These are phyloP conservation scores for Phytopythium boreale DNA, from an alignment of 352 stramenopile species.

Conservation along the genomic window DNA sequence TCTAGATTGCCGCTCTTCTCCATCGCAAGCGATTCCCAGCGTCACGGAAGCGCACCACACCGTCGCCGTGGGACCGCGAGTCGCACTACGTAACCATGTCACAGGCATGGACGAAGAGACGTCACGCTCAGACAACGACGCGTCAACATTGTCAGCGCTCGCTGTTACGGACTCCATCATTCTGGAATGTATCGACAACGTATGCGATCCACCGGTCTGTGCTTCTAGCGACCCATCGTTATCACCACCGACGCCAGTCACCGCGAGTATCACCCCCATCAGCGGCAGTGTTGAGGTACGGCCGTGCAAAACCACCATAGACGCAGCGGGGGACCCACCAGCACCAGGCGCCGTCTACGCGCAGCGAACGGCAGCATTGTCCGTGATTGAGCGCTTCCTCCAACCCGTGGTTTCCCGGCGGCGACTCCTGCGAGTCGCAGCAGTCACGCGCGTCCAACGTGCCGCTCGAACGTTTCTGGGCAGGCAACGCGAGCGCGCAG, in stretches of 20 bases:
- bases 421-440: background rate
- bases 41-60: background rate
- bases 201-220: no score
- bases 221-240: background rate
- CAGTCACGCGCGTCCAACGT: background rate
- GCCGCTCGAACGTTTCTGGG: background rate
- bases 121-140: background rate
- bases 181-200: no score
- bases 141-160: no score
- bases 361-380: background rate
- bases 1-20: background rate
- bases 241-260: background rate
- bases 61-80: background rate
- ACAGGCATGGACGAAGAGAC: background rate
- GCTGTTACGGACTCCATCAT: no score
- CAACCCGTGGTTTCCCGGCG: background rate
- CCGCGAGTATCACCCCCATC: background rate
- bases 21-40: background rate
- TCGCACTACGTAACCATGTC: background rate
- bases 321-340: background rate
- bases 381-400: background rate
- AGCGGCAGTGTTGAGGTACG: background rate
- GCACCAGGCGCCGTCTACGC: background rate
- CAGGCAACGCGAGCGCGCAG: background rate
- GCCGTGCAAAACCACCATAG: background rate